Evolutionary conservation across 352 stramenopile genomes (phyloP).

Genomic region (Phytopythium ostracodes): DNA sequence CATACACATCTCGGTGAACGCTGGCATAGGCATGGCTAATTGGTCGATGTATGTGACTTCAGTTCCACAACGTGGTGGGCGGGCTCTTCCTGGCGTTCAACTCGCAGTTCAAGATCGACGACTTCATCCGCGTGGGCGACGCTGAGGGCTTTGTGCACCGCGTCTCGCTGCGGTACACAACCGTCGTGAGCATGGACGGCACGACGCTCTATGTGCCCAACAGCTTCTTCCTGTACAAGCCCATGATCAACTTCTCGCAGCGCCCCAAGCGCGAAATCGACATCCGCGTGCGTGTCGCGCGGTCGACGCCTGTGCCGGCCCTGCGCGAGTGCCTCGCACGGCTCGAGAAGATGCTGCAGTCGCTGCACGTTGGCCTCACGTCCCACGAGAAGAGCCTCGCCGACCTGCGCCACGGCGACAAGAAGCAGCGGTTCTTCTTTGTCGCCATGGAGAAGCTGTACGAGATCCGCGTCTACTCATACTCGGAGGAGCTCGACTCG

Average conservation of each 20-base stretch:
- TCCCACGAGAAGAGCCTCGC: conserved; percentile 85
- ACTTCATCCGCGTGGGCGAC: conserved; percentile 80
- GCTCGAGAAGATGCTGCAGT: conserved; percentile 80
- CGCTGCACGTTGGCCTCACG: conserved; percentile 77
- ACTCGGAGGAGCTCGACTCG: conserved; percentile 81
- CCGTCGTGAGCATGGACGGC: conserved; percentile 71
- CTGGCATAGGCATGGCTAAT: not conserved
- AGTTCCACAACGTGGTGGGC: conserved; percentile 85
- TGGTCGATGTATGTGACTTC: no score
- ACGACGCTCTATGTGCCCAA: conserved; percentile 83
- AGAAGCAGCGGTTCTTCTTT: conserved; percentile 82
- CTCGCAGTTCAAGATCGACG: conserved; percentile 84
- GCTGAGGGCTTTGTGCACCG: conserved; percentile 79
- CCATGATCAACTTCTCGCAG: conserved; percentile 87
- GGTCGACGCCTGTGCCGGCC: conserved; percentile 48
- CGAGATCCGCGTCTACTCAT: conserved; percentile 81
- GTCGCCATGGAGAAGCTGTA: conserved; percentile 87
- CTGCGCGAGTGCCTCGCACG: conserved; percentile 53
- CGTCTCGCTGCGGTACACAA: conserved; percentile 82
- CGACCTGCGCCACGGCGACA: conserved; percentile 73
- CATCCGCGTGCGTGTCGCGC: conserved; percentile 60
- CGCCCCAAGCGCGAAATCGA: conserved; percentile 81
- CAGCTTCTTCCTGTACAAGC: conserved; percentile 89
- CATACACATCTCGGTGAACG: no score
- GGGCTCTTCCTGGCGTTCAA: conserved; percentile 88